These are phyloP conservation scores for Cinnamomum chago DNA, from an alignment of 164 flowering plant species.

Conservation along the genomic window DNA sequence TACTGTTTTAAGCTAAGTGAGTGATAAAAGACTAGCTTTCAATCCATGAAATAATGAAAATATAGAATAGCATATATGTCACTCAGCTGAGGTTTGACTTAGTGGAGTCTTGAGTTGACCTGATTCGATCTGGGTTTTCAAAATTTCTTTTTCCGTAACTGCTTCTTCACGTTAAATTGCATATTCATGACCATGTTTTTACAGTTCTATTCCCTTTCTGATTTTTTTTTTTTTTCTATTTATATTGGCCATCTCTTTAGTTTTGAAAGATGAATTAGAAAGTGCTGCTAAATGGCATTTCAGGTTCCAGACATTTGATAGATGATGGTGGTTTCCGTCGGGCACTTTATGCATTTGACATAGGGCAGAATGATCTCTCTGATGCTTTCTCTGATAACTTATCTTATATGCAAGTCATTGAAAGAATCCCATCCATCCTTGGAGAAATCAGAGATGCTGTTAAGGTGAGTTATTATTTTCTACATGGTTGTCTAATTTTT, in stretches of 20 bases:
- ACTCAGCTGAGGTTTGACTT: too few species aligned
- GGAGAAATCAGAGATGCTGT: conserved; percentile 41
- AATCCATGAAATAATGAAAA: too few species aligned
- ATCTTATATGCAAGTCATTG: conserved; percentile 26
- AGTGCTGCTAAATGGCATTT: background rate
- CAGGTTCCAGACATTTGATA: conserved; percentile 27
- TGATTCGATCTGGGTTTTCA: too few species aligned
- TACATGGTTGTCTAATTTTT: background rate
- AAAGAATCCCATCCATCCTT: conserved; percentile 42
- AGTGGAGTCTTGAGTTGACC: too few species aligned
- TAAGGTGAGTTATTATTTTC: conserved; percentile 12
- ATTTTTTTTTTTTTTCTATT: background rate
- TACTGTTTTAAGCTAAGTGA: too few species aligned
- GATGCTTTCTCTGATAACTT: conserved; percentile 32
- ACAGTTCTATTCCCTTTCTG: background rate
- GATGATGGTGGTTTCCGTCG: conserved; percentile 35
- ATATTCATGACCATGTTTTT: background rate
- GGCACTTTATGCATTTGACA: conserved; percentile 55
- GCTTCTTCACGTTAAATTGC: background rate
- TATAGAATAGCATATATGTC: too few species aligned
- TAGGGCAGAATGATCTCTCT: conserved; percentile 56
- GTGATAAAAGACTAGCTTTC: too few species aligned
- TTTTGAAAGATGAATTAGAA: background rate
- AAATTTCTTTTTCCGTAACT: background rate
- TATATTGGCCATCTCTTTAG: background rate